These are phyloP conservation scores for Theileria orientalis DNA, from an alignment of 169 alveolate genomes.

Conservation along the genomic window DNA sequence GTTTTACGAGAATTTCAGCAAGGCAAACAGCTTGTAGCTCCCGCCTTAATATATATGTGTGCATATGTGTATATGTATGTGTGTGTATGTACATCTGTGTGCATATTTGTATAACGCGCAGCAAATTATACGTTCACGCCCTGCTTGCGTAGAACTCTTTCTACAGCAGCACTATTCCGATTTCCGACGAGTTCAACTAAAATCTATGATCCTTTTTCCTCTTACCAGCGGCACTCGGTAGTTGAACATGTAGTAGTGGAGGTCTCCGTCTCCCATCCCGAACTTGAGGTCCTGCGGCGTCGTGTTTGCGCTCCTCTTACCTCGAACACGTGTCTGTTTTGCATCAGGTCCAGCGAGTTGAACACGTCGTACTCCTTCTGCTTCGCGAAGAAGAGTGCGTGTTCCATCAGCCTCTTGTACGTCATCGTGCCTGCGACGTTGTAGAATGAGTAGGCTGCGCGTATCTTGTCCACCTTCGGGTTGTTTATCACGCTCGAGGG, in stretches of 20 bases:
- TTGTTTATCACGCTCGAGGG: conserved; percentile 89
- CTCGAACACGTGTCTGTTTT: conserved; percentile 86
- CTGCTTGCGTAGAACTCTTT: no score
- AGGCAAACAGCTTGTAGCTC: conserved; percentile 7
- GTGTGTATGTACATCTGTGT: background rate
- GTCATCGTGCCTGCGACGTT: conserved; percentile 80
- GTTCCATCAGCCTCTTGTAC: conserved; percentile 83
- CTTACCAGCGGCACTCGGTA: conserved; percentile 84
- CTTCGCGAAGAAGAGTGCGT: conserved; percentile 90
- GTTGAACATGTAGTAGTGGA: conserved; percentile 95
- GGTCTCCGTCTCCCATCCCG: conserved; percentile 95
- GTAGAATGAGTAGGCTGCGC: conserved; percentile 90
- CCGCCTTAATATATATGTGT: background rate
- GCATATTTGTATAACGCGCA: background rate
- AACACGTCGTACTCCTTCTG: conserved; percentile 90
- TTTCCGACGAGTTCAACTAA: conserved; percentile 56
- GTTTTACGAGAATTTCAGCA: conserved; percentile 42
- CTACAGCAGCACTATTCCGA: conserved; percentile 55
- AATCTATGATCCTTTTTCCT: background rate
- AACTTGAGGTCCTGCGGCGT: conserved; percentile 82
- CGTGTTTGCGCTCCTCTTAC: conserved; percentile 25
- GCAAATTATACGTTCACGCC: background rate
- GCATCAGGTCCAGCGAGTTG: conserved; percentile 95
- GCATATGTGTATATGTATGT: no score
- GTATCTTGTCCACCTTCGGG: conserved; percentile 74